phyloP scores from a whole-genome alignment of 1,284 basidiomycete genomes.

The Heterobasidion irregulare region DNA sequence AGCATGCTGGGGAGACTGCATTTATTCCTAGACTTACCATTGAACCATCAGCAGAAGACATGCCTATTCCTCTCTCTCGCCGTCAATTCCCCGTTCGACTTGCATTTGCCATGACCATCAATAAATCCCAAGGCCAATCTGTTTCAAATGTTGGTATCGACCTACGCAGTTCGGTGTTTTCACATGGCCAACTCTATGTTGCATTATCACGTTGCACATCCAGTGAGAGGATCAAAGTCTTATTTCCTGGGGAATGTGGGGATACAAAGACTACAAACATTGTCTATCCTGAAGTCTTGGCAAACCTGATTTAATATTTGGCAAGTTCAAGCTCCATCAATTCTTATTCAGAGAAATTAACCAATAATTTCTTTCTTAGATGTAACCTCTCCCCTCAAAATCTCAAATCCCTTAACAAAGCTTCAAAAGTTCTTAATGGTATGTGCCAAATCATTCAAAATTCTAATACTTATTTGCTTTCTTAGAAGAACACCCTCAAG shows the following conservation, averaged over 20 bases:
- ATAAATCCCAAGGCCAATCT: slow-evolving; percentile 37
- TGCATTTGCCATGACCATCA: slow-evolving; percentile 34
- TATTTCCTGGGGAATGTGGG: background rate
- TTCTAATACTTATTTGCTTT: too few relatives aligned
- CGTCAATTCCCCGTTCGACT: slow-evolving; percentile 30
- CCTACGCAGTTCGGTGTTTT: slow-evolving; percentile 26
- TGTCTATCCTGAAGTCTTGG: slow-evolving; percentile 3
- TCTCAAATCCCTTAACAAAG: too few relatives aligned
- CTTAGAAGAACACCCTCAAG: too few relatives aligned
- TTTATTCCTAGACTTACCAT: slow-evolving; percentile 22
- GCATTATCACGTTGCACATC: slow-evolving; percentile 21
- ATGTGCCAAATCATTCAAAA: too few relatives aligned
- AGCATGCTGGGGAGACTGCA: slow-evolving; percentile 16
- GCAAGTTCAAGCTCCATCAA: too few relatives aligned
- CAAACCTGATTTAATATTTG: too few relatives aligned
- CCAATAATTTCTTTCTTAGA: too few relatives aligned
- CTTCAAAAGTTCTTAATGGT: too few relatives aligned
- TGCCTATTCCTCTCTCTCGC: slow-evolving; percentile 18
- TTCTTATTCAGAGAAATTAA: too few relatives aligned
- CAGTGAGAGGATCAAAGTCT: background rate
- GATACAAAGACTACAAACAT: background rate
- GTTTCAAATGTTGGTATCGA: slow-evolving; percentile 22
- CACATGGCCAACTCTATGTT: slow-evolving; percentile 36
- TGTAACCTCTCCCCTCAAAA: too few relatives aligned
- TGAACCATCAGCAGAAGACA: slow-evolving; percentile 11